These are phyloP conservation scores for Moringa oleifera DNA, from an alignment of 345 rosid species.

Conservation along the genomic window DNA sequence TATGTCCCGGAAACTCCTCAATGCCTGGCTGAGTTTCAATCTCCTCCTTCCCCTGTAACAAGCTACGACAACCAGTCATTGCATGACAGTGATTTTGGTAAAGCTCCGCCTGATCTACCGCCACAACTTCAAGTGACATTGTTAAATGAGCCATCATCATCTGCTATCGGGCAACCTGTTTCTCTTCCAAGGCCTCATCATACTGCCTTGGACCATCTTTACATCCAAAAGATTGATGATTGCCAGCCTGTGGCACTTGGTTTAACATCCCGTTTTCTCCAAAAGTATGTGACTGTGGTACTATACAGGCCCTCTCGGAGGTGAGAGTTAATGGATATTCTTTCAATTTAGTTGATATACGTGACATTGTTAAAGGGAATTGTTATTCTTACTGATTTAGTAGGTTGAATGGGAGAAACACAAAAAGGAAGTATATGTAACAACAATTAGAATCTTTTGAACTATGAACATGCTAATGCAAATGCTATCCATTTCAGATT, in stretches of 20 bases:
- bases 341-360: slow-evolving; percentile 6
- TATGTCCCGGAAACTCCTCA: slow-evolving; percentile 34
- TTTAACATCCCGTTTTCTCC: slow-evolving; percentile 38
- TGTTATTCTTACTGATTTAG: background rate
- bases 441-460: too few relatives aligned
- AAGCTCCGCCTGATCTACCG: slow-evolving; percentile 56
- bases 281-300: slow-evolving; percentile 41
- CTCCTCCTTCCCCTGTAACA: slow-evolving; percentile 53
- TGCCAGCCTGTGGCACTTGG: slow-evolving; percentile 36
- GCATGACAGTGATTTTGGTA: slow-evolving; percentile 36
- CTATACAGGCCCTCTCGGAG: slow-evolving; percentile 36
- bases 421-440: background rate
- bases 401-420: background rate
- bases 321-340: slow-evolving; percentile 19
- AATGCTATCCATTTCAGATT: too few relatives aligned
- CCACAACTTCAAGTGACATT: slow-evolving; percentile 36
- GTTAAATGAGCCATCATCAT: slow-evolving; percentile 17
- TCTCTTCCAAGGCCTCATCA: slow-evolving; percentile 31
- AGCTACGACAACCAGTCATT: slow-evolving; percentile 39
- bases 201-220: slow-evolving; percentile 37
- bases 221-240: slow-evolving; percentile 24
- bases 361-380: slow-evolving; percentile 11
- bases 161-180: slow-evolving; percentile 7
- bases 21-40: slow-evolving; percentile 38
- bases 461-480: too few relatives aligned